These are phyloP conservation scores for Rhodotorula sp. DNA, from an alignment of 1,284 basidiomycete species.

Conservation along the genomic window DNA sequence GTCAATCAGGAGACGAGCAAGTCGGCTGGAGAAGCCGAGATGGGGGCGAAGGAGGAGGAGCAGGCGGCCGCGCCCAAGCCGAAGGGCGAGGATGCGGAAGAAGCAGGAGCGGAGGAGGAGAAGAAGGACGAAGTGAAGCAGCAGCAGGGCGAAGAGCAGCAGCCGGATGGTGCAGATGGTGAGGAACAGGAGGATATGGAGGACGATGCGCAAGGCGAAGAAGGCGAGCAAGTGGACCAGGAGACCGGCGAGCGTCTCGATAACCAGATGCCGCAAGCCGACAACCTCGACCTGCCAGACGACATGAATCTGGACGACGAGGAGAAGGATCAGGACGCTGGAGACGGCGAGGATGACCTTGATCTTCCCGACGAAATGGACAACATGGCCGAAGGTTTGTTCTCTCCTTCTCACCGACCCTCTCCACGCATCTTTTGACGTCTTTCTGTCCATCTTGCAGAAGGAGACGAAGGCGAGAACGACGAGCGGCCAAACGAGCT, in stretches of 20 bases:
- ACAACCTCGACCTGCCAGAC: slow-evolving; percentile 79
- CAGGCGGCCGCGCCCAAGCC: slow-evolving; percentile 52
- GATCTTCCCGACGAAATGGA: slow-evolving; percentile 45
- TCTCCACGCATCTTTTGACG: neutral
- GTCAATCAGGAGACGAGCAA: slow-evolving; percentile 59
- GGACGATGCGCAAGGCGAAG: slow-evolving; percentile 48
- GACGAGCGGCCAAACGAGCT: slow-evolving; percentile 45
- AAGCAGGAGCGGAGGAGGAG: slow-evolving; percentile 61
- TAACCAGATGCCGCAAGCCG: slow-evolving; percentile 67
- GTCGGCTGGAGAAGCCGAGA: slow-evolving; percentile 62
- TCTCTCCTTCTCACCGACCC: neutral
- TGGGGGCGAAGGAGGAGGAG: slow-evolving; percentile 69
- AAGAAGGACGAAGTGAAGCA: slow-evolving; percentile 50
- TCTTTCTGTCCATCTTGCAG: slow-evolving; percentile 10
- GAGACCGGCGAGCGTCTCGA: slow-evolving; percentile 66
- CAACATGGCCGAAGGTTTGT: slow-evolving; percentile 28
- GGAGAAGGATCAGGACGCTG: slow-evolving; percentile 35
- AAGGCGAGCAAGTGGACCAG: slow-evolving; percentile 52
- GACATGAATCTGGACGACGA: slow-evolving; percentile 63
- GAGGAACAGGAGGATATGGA: slow-evolving; percentile 45
- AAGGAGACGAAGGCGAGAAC: slow-evolving; percentile 37
- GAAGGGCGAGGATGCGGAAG: slow-evolving; percentile 49
- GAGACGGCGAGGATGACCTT: slow-evolving; percentile 42
- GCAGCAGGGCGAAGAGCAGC: slow-evolving; percentile 50
- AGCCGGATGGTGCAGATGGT: slow-evolving; percentile 45